Base-by-base conservation (phyloP, 2,329 filamentous ascomycete genomes). In the Coleophoma cylindrospora region DNA sequence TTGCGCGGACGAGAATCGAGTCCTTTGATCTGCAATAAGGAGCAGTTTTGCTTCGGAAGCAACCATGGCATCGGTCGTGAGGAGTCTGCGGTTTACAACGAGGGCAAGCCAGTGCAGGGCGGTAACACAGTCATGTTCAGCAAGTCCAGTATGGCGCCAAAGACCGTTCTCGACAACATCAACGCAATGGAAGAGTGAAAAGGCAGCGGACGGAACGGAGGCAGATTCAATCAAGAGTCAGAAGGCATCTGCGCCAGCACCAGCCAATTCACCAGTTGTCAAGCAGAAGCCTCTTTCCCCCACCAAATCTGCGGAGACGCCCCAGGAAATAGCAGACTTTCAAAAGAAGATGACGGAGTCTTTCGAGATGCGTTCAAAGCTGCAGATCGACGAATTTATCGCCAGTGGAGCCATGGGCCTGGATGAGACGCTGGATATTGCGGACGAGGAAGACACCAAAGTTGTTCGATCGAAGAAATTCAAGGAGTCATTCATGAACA, bases 401-500 rank as follows among this genome's bases (percentile, higher is more conserved):
- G 7, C 21, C 11, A 15, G 22, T 22, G 44, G 22, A 27, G 43
- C 36, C 19, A 22, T 40, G 5, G 37, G 32, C 15, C 27, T 27
- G 27, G 43, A 22, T 19, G 21, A 34, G 14, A 19, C 17, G 11
- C 7, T 9, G 36, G 43, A n/a, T 19, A 11, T n/a, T 9, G 34
- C 19, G n/a, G 19, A 36, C 13, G 19, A 44, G 1, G 14, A 36
- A 3, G 19, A 19, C 36, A 27, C 22, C 27, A 33, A 33, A 38
- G 37, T 27, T 11, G 11, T 38, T 19, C 48, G 45, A 19, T 50
- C 43, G 45, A 58, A 47, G 50, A 64, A 53, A 45, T 50, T 57
- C n/a, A 65, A 64, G 52, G 49, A 61, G 34, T 64, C 63, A 1
- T 65, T 67, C 41, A 50, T 65, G 55, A 65, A 66, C 40, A 59